A percentile compares a stretch with the other conserved stretches of the same genome.
phyloP scores from a whole-genome alignment of 2,329 filamentous ascomycete genomes.

The Neocucurbitaria cava region DNA sequence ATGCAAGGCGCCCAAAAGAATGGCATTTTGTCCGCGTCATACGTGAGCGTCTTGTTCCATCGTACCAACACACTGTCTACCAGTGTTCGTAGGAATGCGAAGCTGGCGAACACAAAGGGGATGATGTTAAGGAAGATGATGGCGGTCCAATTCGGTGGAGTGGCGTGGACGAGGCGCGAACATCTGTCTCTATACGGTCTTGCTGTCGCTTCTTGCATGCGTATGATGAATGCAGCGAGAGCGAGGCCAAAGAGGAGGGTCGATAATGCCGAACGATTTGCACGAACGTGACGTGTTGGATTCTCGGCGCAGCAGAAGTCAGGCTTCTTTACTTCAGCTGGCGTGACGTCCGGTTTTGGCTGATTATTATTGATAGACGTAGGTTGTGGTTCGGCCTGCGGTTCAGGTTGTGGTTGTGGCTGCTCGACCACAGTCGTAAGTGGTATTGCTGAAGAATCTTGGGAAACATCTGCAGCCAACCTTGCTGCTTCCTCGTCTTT shows the following conservation, averaged over 20 bases:
- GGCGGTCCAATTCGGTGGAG: conserved; percentile 11
- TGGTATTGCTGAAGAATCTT: neutral
- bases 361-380: neutral
- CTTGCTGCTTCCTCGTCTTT: neutral
- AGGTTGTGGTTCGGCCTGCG: neutral
- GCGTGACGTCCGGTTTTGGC: neutral
- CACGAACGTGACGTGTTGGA: conserved; percentile 9
- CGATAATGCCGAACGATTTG: conserved; percentile 16
- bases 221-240: conserved; percentile 13
- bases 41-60: conserved; percentile 9
- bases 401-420: neutral
- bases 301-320: conserved; percentile 1
- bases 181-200: neutral
- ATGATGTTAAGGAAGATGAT: conserved; percentile 20
- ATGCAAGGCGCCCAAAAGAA: conserved; percentile 15
- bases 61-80: conserved; percentile 21
- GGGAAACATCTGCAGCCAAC: neutral
- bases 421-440: neutral
- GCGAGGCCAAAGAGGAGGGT: conserved; percentile 13
- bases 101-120: conserved; percentile 15
- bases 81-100: conserved; percentile 14
- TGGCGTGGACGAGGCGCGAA: neutral
- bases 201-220: conserved; percentile 11
- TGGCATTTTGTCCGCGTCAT: neutral
- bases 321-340: neutral